Percentiles rank a stretch among this genome's conserved stretches.
These are phyloP conservation scores for Carex arenaria DNA, from an alignment of 202 grass and related monocot species.

Conservation along the genomic window DNA sequence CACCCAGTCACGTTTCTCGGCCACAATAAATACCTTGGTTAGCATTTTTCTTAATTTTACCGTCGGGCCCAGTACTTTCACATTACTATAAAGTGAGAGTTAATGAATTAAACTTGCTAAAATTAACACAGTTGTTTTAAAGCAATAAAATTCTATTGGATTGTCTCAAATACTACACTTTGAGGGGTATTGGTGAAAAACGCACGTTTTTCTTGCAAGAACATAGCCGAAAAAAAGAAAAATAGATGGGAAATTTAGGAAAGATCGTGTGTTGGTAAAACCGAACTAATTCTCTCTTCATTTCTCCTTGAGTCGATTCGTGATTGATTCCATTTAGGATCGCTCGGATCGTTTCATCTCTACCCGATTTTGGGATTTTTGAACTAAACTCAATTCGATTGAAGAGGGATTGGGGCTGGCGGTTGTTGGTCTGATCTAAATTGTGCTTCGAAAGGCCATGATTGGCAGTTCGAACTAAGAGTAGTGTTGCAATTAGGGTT, in stretches of 20 bases:
- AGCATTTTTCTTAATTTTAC: not conserved
- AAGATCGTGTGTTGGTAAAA: slow-evolving; percentile 23
- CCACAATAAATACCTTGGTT: slow-evolving; percentile 17
- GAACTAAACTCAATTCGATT: not conserved
- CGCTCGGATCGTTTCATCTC: not conserved
- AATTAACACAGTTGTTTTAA: not conserved
- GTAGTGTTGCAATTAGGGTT: slow-evolving; percentile 17
- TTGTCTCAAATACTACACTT: slow-evolving; percentile 2
- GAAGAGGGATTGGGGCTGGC: not conserved
- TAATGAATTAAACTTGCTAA: not conserved
- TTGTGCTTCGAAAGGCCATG: not conserved
- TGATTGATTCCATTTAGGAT: slow-evolving; percentile 3
- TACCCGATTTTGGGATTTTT: not conserved
- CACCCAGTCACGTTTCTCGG: not conserved
- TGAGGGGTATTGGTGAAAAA: not conserved
- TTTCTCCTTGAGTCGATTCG: slow-evolving; percentile 10
- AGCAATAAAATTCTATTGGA: not conserved
- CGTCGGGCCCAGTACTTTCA: not conserved
- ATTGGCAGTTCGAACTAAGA: not conserved
- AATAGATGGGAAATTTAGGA: slow-evolving; percentile 3
- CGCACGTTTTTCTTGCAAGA: slow-evolving; percentile 22
- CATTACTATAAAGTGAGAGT: not conserved
- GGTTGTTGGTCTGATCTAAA: not conserved
- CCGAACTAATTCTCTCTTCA: slow-evolving; percentile 12
- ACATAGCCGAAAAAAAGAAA: slow-evolving; percentile 2